Evolutionary conservation across 345 rosid genomes (phyloP).

Genomic region (Populus ilicifolia): DNA sequence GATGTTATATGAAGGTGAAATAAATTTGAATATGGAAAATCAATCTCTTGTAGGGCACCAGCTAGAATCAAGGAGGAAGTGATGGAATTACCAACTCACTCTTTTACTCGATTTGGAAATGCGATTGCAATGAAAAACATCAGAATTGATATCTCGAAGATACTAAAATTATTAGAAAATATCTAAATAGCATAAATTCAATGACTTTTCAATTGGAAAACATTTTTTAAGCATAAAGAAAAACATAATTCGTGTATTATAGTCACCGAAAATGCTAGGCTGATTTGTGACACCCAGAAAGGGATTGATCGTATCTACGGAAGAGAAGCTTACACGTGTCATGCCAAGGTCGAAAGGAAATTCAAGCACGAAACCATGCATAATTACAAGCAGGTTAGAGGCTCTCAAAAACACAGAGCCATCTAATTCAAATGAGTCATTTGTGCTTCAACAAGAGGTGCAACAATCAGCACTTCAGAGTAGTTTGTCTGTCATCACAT

Average conservation of each 20-base stretch:
- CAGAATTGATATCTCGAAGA: too few relatives aligned
- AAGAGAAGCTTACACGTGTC: not conserved
- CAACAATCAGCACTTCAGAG: not conserved
- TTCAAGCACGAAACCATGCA: not conserved
- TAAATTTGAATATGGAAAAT: not conserved
- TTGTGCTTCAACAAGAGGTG: not conserved
- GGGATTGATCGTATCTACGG: too few relatives aligned
- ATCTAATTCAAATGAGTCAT: slow-evolving; percentile 7
- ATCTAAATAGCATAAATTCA: too few relatives aligned
- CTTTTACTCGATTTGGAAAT: too few relatives aligned
- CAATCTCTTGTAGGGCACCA: not conserved
- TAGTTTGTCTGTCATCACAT: not conserved
- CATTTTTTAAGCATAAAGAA: too few relatives aligned
- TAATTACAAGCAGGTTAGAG: not conserved
- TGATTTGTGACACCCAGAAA: too few relatives aligned
- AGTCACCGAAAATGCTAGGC: too few relatives aligned
- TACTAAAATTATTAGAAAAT: too few relatives aligned
- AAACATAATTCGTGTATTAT: not conserved
- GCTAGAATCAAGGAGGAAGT: not conserved
- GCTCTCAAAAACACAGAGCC: slow-evolving; percentile 26
- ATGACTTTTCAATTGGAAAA: too few relatives aligned
- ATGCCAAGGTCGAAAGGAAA: not conserved
- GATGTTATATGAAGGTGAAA: not conserved
- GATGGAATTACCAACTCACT: too few relatives aligned
- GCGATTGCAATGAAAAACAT: too few relatives aligned